Percentiles rank a stretch among this genome's conserved stretches.
Evolutionary conservation across 2,329 filamentous ascomycete species (phyloP).

Genomic region (Neurospora crassa): DNA sequence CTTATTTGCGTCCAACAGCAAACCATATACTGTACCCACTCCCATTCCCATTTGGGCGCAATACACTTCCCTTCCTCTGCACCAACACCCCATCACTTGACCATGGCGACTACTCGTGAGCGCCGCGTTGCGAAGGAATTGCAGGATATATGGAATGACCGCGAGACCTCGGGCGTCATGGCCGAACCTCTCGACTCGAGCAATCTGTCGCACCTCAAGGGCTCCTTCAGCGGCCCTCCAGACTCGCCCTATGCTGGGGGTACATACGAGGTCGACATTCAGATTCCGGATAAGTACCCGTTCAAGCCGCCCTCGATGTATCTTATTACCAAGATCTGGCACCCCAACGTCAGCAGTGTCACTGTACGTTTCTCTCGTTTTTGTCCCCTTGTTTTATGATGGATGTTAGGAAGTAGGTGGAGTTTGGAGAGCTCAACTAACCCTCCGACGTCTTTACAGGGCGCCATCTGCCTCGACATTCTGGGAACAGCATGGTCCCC

Average conservation of each 20-base stretch:
- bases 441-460: constrained; percentile 40
- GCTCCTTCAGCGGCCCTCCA: constrained; percentile 75
- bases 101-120: constrained; percentile 42
- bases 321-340: constrained; percentile 91
- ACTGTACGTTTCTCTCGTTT: constrained; percentile 46
- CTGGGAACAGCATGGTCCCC: constrained; percentile 87
- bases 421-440: constrained; percentile 6
- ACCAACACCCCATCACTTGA: constrained; percentile 2
- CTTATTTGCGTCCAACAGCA: background rate
- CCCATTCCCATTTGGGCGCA: background rate
- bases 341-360: constrained; percentile 91
- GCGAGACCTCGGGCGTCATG: constrained; percentile 61
- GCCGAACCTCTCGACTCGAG: constrained; percentile 55
- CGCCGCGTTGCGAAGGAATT: constrained; percentile 68
- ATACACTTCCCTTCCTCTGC: background rate
- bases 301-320: constrained; percentile 88
- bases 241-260: constrained; percentile 91
- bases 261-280: constrained; percentile 72
- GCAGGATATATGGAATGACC: constrained; percentile 63
- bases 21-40: background rate
- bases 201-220: constrained; percentile 73
- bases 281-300: constrained; percentile 80
- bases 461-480: constrained; percentile 93
- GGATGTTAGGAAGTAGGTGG: background rate
- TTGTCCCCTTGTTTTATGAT: background rate